phyloP scores from a whole-genome alignment of 2,329 filamentous ascomycete species.

The Stemphylium beticola region DNA sequence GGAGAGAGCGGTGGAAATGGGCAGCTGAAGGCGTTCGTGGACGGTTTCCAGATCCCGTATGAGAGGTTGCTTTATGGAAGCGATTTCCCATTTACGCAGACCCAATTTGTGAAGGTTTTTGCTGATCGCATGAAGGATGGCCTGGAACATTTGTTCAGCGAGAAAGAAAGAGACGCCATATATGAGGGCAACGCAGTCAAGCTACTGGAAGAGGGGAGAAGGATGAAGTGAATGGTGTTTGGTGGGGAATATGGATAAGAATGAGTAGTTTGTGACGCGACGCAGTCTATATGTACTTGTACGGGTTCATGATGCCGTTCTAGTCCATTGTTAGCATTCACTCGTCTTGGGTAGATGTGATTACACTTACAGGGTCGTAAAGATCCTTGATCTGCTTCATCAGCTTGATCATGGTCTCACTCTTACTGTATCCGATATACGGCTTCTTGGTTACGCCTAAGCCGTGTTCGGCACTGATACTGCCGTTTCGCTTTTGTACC shows the following conservation, averaged over 20 bases:
- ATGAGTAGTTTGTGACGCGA: constrained; percentile 4
- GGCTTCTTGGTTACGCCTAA: constrained; percentile 94
- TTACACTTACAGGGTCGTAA: constrained; percentile 85
- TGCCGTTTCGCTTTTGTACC: constrained; percentile 85
- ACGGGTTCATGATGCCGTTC: constrained; percentile 99
- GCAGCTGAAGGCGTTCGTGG: constrained; percentile 57
- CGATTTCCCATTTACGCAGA: constrained; percentile 60
- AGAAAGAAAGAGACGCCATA: constrained; percentile 45
- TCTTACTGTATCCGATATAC: constrained; percentile 91
- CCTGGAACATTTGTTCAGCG: constrained; percentile 46
- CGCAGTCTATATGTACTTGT: constrained; percentile 78
- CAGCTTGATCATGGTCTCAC: constrained; percentile 81
- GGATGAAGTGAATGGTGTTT: not conserved
- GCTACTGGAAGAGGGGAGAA: constrained; percentile 28
- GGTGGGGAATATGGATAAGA: not conserved
- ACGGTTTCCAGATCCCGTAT: constrained; percentile 46
- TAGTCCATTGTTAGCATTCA: constrained; percentile 49
- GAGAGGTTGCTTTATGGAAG: constrained; percentile 60
- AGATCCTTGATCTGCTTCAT: constrained; percentile 96
- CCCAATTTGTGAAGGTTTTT: constrained; percentile 46
- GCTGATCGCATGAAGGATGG: constrained; percentile 52
- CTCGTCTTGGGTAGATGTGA: not conserved
- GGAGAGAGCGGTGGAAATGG: constrained; percentile 43
- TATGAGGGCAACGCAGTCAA: constrained; percentile 50
- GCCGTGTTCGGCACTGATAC: constrained; percentile 96